Evolutionary conservation across 2,329 filamentous ascomycete genomes (phyloP).

Genomic region (Diaporthe vaccinii): DNA sequence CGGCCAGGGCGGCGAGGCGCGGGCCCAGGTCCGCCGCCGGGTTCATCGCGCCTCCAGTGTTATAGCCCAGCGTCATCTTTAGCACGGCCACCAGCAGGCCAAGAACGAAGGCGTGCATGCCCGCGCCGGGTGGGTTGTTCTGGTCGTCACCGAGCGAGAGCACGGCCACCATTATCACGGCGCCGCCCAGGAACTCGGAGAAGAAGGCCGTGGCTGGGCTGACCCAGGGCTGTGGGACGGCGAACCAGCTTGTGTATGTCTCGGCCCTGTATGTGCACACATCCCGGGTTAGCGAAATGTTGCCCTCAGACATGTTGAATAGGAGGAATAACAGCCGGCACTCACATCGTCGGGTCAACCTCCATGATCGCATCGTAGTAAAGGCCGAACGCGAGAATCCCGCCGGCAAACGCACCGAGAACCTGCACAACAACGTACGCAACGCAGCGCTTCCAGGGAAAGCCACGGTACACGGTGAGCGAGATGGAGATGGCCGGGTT

Average conservation of each 20-base stretch:
- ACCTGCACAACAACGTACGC: slow-evolving; percentile 50
- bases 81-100: slow-evolving; percentile 53
- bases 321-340: neutral
- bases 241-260: slow-evolving; percentile 52
- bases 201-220: slow-evolving; percentile 49
- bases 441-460: slow-evolving; percentile 52
- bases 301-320: neutral
- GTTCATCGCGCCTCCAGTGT: slow-evolving; percentile 54
- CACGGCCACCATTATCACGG: slow-evolving; percentile 53
- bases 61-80: slow-evolving; percentile 54
- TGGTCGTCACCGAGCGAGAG: slow-evolving; percentile 54
- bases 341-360: slow-evolving; percentile 49
- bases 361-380: slow-evolving; percentile 50
- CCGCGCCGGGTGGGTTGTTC: slow-evolving; percentile 54
- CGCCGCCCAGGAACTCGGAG: slow-evolving; percentile 52
- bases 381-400: slow-evolving; percentile 49
- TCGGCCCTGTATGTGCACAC: slow-evolving; percentile 20
- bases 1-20: slow-evolving; percentile 49
- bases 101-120: slow-evolving; percentile 54
- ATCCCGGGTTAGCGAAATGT: neutral
- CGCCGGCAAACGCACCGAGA: slow-evolving; percentile 48
- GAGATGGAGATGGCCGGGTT: slow-evolving; percentile 54
- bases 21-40: slow-evolving; percentile 55
- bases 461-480: slow-evolving; percentile 53
- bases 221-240: slow-evolving; percentile 49